phyloP scores from a whole-genome alignment of 179 eudicot species.

The Beta lomatogona region DNA sequence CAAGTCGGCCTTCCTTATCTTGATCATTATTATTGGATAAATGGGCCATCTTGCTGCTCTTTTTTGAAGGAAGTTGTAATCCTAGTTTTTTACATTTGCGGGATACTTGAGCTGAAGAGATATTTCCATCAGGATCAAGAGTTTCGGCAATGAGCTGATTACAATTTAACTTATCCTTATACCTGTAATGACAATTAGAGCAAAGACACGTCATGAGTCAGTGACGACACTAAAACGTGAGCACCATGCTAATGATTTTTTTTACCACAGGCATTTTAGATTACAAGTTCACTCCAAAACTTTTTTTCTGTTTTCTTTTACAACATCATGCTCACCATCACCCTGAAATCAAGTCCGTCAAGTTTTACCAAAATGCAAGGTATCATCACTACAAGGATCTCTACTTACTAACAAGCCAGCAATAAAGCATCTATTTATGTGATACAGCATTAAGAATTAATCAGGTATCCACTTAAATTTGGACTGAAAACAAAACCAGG shows the following conservation, averaged over 20 bases:
- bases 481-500: no score
- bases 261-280: not conserved
- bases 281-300: no score
- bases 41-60: slow-evolving; percentile 34
- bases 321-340: no score
- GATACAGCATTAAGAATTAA: no score
- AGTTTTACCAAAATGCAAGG: no score
- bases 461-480: no score
- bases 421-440: no score
- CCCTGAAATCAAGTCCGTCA: no score
- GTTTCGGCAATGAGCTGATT: slow-evolving; percentile 60
- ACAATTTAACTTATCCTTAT: slow-evolving; percentile 55
- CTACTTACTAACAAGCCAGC: no score
- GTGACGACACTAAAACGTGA: not conserved
- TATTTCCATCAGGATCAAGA: slow-evolving; percentile 56
- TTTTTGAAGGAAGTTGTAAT: slow-evolving; percentile 46
- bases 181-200: slow-evolving; percentile 36
- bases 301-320: no score
- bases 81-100: slow-evolving; percentile 67
- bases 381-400: no score
- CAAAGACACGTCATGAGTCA: not conserved
- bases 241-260: not conserved
- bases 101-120: slow-evolving; percentile 67
- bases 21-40: slow-evolving; percentile 24
- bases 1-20: slow-evolving; percentile 26